Evolutionary conservation across 192 early-diverging fungal genomes (phyloP).

Genomic region (Coemansia sp.): DNA sequence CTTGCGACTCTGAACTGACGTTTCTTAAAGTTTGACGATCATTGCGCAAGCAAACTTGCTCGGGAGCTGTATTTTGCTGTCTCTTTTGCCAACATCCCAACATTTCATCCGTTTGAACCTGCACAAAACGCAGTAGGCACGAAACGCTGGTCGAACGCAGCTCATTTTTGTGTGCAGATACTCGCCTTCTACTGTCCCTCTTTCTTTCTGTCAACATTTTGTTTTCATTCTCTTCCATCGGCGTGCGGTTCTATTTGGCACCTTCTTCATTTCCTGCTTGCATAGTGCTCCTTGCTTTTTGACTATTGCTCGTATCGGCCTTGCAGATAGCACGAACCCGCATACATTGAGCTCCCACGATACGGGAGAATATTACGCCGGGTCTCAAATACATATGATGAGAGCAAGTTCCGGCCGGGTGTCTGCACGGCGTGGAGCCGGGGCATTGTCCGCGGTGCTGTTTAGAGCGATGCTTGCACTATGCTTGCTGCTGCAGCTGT

Average conservation of each 20-base stretch:
- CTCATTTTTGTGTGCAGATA: not conserved
- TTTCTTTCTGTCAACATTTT: constrained; percentile 2
- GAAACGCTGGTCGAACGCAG: not conserved
- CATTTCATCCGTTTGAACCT: too few species aligned
- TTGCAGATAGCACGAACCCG: too few species aligned
- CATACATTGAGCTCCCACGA: too few species aligned
- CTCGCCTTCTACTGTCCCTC: not conserved
- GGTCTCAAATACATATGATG: not conserved
- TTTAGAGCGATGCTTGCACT: not conserved
- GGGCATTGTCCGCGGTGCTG: not conserved
- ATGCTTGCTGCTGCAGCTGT: constrained; percentile 16
- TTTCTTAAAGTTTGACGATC: too few species aligned
- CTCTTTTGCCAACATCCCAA: not conserved
- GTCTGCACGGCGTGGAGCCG: not conserved
- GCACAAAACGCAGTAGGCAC: not conserved
- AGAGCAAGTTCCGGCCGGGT: not conserved
- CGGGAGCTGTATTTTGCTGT: not conserved
- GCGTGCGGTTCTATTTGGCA: not conserved
- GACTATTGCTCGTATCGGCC: too few species aligned
- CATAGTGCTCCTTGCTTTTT: too few species aligned
- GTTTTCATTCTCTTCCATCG: constrained; percentile 1
- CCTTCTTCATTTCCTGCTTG: too few species aligned
- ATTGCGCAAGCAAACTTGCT: constrained; percentile 1
- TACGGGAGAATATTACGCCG: too few species aligned
- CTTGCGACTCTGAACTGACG: too few species aligned